Evolutionary conservation across 1,284 basidiomycete species (phyloP).

Genomic region (Ustilago curta): DNA sequence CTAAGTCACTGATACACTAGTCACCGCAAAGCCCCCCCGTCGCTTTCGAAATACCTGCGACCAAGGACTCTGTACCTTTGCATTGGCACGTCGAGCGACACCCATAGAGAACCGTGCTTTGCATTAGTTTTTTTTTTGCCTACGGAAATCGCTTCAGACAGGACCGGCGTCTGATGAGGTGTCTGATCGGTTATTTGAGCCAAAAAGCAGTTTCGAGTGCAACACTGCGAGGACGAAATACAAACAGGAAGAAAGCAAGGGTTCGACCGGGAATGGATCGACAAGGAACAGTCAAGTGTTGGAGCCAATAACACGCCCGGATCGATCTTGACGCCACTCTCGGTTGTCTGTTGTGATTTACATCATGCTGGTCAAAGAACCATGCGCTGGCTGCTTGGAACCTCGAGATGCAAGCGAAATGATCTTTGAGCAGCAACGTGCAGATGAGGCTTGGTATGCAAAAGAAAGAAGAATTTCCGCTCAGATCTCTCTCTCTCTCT

Average conservation of each 20-base stretch:
- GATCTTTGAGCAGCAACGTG: background rate
- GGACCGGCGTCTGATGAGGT: background rate
- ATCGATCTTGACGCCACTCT: background rate
- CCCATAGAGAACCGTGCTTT: background rate
- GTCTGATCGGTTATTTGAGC: background rate
- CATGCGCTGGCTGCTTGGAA: background rate
- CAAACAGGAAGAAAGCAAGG: background rate
- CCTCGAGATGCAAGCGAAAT: slow-evolving; percentile 1
- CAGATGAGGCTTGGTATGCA: slow-evolving; percentile 9
- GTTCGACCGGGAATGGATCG: background rate
- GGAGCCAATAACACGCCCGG: background rate
- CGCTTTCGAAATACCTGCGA: no score
- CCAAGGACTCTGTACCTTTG: background rate
- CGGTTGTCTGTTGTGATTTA: no score
- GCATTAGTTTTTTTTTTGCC: background rate
- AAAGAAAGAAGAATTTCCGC: background rate
- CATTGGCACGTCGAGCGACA: background rate
- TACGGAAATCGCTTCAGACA: background rate
- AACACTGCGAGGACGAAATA: no score
- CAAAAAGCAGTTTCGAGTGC: no score
- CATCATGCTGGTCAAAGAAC: background rate
- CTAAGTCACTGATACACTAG: background rate
- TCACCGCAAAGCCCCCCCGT: background rate
- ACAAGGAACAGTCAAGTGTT: background rate
- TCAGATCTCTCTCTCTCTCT: background rate